Conservation (phyloP, 1,284 basidiomycete genomes). For the Bjerkandera adusta region DNA sequence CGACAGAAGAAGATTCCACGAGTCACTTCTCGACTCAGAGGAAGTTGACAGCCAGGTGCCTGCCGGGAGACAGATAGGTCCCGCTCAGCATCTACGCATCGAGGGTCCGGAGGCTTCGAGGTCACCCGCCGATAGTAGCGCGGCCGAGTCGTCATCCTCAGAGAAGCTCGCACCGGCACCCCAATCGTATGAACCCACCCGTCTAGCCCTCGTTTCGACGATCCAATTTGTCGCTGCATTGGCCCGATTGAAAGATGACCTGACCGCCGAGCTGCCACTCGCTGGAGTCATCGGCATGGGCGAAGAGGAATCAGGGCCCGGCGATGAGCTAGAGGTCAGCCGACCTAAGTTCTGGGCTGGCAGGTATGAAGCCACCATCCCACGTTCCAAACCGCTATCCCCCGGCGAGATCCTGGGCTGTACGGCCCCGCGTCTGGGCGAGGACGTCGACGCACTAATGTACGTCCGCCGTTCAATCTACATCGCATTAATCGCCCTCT, state of each 20-base stretch:
- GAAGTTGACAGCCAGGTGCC: slow-evolving; percentile 45
- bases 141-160: slow-evolving; percentile 8
- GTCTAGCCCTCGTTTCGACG: slow-evolving; percentile 88
- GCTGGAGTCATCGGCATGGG: slow-evolving; percentile 14
- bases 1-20: slow-evolving; percentile 59
- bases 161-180: neutral
- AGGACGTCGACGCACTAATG: slow-evolving; percentile 87
- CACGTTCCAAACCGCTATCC: slow-evolving; percentile 90
- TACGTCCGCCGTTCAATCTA: slow-evolving; percentile 38
- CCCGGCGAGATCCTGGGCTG: slow-evolving; percentile 98
- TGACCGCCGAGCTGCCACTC: slow-evolving; percentile 42
- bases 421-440: slow-evolving; percentile 82
- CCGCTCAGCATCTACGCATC: slow-evolving; percentile 53
- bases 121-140: slow-evolving; percentile 7
- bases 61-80: slow-evolving; percentile 51
- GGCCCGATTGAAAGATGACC: slow-evolving; percentile 80
- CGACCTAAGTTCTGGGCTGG: slow-evolving; percentile 47
- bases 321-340: slow-evolving; percentile 3
- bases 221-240: slow-evolving; percentile 94
- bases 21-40: slow-evolving; percentile 56
- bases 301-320: slow-evolving; percentile 10
- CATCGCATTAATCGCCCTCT: neutral
- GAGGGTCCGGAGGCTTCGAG: slow-evolving; percentile 36
- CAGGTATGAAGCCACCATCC: slow-evolving; percentile 79
- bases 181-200: slow-evolving; percentile 48